Evolutionary conservation across 2,329 filamentous ascomycete genomes (phyloP), one percentile per base, ranked within the genome.

Genomic region (Nemania bipapillata): DNA sequence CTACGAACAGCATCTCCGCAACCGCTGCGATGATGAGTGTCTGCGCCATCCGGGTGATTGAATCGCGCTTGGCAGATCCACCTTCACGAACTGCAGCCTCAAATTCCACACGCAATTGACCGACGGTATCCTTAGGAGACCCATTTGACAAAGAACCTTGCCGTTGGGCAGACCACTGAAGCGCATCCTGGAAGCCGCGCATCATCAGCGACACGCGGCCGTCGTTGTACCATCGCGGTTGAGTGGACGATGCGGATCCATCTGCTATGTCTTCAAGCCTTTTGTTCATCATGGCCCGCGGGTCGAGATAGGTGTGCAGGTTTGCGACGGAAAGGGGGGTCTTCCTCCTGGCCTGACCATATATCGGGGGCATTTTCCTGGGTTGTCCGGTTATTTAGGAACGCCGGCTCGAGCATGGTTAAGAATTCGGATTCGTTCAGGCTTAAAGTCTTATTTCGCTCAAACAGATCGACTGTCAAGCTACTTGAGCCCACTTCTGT

Each of bases 221-320:
- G 35, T 61, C 58, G 2, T 11, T 32, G 24, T 42, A 45, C 58
- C 58, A 61, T 1, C 58, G 58, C 26, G 58, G 58, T 40, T 40
- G 37, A 40, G 37, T 40, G 37, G 15, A 40, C 37, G 37, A 40
- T 26, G 22, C 52, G 26, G 55, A 55, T 2, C 9, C n/a, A 3
- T 47, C 32, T n/a, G 28, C 7, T 2, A 55, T 65, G 17, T 4
- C 37, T 4, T 49, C 60, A n/a, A 22, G 4, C 49, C 11, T 6
- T 15, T 55, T 47, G 4, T 5, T 17, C 0, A 63, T 64, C 62
- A 77, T 71, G 2, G 17, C 72, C 12, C 55, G 61, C 0, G 78
- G 78, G 45, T 79, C 77, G 2, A 78, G 30, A 52, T 70, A 73
- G 1, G 77, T 78, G 59, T 69, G 9, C 12, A 77, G 37, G 26